Conservation (phyloP, 225 moss, liverwort and hornwort genomes). For the Marchantia paleacea region DNA sequence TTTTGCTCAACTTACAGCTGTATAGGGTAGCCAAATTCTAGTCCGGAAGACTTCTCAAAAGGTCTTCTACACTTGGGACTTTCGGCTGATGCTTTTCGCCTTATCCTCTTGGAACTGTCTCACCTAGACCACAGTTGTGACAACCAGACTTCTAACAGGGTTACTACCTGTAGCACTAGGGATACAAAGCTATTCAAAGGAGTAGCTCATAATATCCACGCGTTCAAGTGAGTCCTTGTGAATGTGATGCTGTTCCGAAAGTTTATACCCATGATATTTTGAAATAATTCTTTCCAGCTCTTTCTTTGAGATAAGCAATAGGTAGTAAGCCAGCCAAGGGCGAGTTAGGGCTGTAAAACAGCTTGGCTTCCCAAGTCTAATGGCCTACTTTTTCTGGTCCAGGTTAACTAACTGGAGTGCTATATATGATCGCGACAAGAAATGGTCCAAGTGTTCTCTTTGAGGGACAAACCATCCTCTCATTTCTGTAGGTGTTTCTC, state of each 20-base stretch:
- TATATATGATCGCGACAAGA: conserved; percentile 50
- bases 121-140: background rate
- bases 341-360: conserved; percentile 20
- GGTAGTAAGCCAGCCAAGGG: conserved; percentile 20
- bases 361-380: conserved; percentile 50
- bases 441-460: conserved; percentile 42
- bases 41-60: background rate
- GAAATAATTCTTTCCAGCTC: background rate
- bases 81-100: background rate
- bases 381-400: conserved; percentile 59
- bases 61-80: background rate
- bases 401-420: conserved; percentile 61
- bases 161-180: background rate
- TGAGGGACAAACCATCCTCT: conserved; percentile 32
- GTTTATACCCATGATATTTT: background rate
- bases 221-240: background rate
- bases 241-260: background rate
- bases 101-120: background rate
- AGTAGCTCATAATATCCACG: no score
- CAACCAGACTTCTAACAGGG: background rate
- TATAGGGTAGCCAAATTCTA: background rate
- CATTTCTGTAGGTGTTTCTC: conserved; percentile 44
- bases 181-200: background rate
- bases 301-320: background rate
- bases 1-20: background rate